Percentiles rank a stretch among this genome's conserved stretches.
Conservation (phyloP, 208 protist species). For the Strigomonas galati region DNA sequence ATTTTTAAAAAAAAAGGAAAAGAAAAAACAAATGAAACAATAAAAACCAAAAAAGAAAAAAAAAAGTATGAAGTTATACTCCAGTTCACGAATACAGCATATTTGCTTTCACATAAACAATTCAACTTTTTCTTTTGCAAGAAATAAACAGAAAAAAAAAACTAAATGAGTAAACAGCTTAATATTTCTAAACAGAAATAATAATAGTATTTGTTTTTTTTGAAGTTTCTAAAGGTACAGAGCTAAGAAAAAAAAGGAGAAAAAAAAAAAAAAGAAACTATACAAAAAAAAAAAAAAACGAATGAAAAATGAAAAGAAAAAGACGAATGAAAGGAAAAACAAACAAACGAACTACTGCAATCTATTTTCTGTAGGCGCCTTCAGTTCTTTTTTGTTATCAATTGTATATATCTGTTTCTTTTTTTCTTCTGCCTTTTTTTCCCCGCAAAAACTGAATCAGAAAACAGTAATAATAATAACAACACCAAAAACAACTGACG, state of each 20-base stretch:
- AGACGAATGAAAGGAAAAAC: too few species aligned
- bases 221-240: slow-evolving; percentile 4
- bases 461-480: slow-evolving; percentile 6
- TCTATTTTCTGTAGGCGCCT: too few species aligned
- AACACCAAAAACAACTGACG: slow-evolving; percentile 7
- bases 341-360: too few species aligned
- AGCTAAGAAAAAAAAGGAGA: slow-evolving; percentile 16
- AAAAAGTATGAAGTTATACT: slow-evolving; percentile 2
- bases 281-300: background rate
- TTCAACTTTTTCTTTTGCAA: background rate
- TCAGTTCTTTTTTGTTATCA: too few species aligned
- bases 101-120: too few species aligned
- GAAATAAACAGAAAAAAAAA: background rate
- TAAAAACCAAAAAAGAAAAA: slow-evolving; percentile 2
- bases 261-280: slow-evolving; percentile 9
- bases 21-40: slow-evolving; percentile 18
- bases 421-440: too few species aligned
- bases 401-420: too few species aligned
- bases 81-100: too few species aligned
- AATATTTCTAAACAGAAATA: too few species aligned
- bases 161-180: too few species aligned
- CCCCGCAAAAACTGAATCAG: background rate
- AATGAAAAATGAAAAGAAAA: slow-evolving; percentile 5
- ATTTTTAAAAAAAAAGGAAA: slow-evolving; percentile 12
- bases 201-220: background rate